Evolutionary conservation across 23 red algal genomes (phyloP), one percentile per base, ranked within the genome.

Genomic region (Gracilaria domingensis): DNA sequence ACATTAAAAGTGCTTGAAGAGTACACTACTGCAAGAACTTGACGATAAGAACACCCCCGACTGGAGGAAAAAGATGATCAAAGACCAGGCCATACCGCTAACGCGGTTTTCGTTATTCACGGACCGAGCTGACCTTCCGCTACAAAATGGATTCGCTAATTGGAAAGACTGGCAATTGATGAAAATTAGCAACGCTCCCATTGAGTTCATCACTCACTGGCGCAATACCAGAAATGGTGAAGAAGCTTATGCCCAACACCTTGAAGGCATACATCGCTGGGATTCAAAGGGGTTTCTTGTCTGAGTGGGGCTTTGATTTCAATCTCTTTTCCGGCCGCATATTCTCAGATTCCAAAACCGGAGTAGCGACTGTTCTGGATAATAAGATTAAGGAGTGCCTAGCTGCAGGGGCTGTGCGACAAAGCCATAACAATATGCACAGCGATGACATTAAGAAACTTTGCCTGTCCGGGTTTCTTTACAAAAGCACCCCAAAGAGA

Each of bases 241-340:
- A 4, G 42, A n/a, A 76, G 71, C 71, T 34, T 6, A 21, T 26
- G 6, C 26, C 24, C 20, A 11, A 8, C 12, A 76, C 71, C 37
- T 6, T 76, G 4, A 49, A 49, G 12, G 7, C 4, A 24, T 76
- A 76, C 20, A 21, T 76, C 4, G 36, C 37, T 35, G 71, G 71
- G 71, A 8, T 76, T 6, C 71, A 76, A 21, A 29, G 20, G 8
- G 71, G 23, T 23, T 76, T 76, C 23, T 23, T 8, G 33, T 45
- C 71, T 45, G 8, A 13, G 23, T 76, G 71, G 24, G 42, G 24
- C 4, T 76, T 45, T 34, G 7, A 34, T 8, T 9, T 45, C 71
- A 76, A 76, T 23, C 36, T 76, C 33, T 76, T 76, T 26, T 45
- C 71, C 8, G 37, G 42, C 36, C 71, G 9, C 17, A 26, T 76